phyloP scores from a whole-genome alignment of 208 protist genomes.

The Leishmania arabica region DNA sequence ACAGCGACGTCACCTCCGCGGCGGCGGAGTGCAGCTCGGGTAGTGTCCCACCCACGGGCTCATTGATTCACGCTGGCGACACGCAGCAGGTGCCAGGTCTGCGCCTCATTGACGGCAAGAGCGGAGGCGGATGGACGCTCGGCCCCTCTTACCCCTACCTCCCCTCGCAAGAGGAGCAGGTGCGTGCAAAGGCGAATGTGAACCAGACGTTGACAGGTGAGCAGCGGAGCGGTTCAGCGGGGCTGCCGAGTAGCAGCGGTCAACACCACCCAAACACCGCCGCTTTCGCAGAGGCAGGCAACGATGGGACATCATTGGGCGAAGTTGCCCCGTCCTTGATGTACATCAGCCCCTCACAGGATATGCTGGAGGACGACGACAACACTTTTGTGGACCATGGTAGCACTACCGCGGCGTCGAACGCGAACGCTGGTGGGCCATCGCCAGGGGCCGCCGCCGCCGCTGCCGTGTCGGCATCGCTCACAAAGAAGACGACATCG shows the following conservation, averaged over 20 bases:
- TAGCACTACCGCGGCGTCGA: constrained; percentile 31
- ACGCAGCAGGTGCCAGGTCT: constrained; percentile 38
- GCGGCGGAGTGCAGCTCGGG: constrained; percentile 18
- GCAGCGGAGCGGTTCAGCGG: constrained; percentile 11
- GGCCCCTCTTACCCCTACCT: constrained; percentile 56
- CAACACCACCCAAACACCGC: neutral
- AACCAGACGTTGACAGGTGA: constrained; percentile 16
- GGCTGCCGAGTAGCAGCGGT: constrained; percentile 5
- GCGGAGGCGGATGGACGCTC: constrained; percentile 73
- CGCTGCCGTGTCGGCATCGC: constrained; percentile 1
- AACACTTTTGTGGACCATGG: constrained; percentile 91
- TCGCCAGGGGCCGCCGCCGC: neutral
- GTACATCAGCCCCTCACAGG: constrained; percentile 15
- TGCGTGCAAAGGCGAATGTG: constrained; percentile 22
- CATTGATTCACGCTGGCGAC: neutral
- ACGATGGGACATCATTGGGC: neutral
- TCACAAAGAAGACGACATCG: neutral
- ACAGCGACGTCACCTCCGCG: constrained; percentile 5
- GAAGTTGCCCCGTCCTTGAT: constrained; percentile 8
- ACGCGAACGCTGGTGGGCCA: neutral
- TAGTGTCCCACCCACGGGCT: neutral
- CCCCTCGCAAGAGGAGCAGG: constrained; percentile 47
- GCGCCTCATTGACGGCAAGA: constrained; percentile 46
- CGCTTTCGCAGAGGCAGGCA: neutral
- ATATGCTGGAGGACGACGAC: constrained; percentile 61